Base-by-base conservation (phyloP, 352 stramenopile genomes). In the Phytopythium boreale region DNA sequence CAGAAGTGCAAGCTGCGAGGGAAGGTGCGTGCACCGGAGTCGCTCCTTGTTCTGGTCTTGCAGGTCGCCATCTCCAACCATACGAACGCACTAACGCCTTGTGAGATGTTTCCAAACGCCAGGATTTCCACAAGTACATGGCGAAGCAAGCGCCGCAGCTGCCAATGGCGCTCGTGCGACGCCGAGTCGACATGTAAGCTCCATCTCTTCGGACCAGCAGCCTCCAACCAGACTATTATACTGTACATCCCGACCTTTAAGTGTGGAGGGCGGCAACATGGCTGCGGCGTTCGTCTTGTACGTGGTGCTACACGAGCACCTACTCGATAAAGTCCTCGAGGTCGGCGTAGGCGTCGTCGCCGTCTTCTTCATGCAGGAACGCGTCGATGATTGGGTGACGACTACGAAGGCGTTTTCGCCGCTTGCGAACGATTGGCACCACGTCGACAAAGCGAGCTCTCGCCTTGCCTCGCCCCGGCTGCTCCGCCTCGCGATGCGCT, bases 281-380 rank as follows among this genome's bases (percentile, higher is more conserved):
- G 19, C 41, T 44, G 14, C 37, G 17, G 14, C 14, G 19, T 5
- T 0, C 11, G 17, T 5, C 37, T 20, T 44, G 37, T 19, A 19
- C 37, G 14, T 12, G 31, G 31, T 8, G 4, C 22, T 27, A 26
- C 34, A 22, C 19, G 14, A 27, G 8, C 19, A 22, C 43, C 68
- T 80, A 85, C 66, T 82, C 83, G 71, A 92, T 90, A 64, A 92
- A 92, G 64, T 92, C 83, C 67, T 92, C 83, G 22, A 92, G 64
- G 59, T 92, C 83, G 43, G 76, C 83, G 52, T 80, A 92, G 27
- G 83, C 83, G 56, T 92, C 83, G 31, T 69, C 76, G 15, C 83
- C 83, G 43, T 85, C 74, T 69, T 92, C 83, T 71, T 92, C 83
- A 20, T 82, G 79, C 10, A 92, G 71, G 47, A 82, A 92, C n/a